Conservation (phyloP, 2,329 filamentous ascomycete species). For the Didymella segeticola region DNA sequence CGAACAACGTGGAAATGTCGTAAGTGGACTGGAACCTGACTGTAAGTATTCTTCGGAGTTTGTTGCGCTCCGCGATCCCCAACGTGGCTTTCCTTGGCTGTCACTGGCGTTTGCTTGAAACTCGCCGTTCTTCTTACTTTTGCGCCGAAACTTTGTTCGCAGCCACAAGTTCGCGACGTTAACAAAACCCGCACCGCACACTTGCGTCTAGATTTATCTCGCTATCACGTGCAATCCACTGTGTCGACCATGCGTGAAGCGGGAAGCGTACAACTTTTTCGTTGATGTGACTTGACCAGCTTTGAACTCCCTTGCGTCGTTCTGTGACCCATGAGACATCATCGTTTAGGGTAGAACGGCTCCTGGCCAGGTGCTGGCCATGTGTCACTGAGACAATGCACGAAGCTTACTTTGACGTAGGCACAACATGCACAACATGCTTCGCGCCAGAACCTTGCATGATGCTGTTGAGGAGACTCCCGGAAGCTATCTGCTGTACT, state of each 20-base stretch:
- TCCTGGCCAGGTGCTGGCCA: conserved; percentile 6
- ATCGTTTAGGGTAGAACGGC: conserved; percentile 8
- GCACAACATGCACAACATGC: conserved; percentile 8
- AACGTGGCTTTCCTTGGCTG: conserved; percentile 5
- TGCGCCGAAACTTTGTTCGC: conserved; percentile 7
- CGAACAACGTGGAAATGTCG: neutral
- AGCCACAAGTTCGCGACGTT: neutral
- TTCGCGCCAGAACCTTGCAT: conserved; percentile 12
- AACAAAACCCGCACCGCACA: neutral
- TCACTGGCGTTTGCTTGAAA: conserved; percentile 3
- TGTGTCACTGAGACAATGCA: conserved; percentile 21
- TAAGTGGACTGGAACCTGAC: neutral
- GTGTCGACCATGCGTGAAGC: neutral
- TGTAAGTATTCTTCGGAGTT: neutral
- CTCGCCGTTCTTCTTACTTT: neutral
- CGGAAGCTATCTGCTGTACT: neutral
- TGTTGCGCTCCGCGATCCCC: neutral
- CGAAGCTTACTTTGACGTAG: conserved; percentile 14
- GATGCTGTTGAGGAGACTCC: conserved; percentile 5
- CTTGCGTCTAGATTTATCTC: neutral
- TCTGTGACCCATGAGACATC: neutral
- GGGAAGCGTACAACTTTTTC: neutral
- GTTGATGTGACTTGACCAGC: neutral
- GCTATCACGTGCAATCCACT: neutral
- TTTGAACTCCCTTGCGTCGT: conserved; percentile 4